Evolutionary conservation across 768 basidiomycete species (phyloP), one percentile per base, ranked within the genome.

Genomic region (Xerocomellus chrysenteron): DNA sequence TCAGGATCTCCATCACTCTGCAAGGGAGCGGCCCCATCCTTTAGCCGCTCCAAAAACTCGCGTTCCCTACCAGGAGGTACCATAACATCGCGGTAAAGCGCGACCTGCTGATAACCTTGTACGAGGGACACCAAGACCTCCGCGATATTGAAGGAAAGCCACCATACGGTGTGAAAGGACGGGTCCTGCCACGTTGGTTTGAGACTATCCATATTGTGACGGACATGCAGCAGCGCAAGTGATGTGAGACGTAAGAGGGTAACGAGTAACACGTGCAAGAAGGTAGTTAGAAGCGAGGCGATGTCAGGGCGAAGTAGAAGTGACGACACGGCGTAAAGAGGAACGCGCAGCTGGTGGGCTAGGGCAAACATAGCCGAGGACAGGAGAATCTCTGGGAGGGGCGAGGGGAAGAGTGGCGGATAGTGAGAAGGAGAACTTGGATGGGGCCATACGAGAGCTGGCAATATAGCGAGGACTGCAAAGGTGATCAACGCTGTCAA

Each of bases 131-230:
- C 82, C 21, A 80, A 59, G 5, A 85, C 85, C 60, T 90, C 91
- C 5, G 84, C 86, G 8, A 80, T 71, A 13, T 88, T 86, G 2
- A 92, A 75, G 2, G 87, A 86, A 37, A 90, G 73, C 85, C 86
- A 90, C 89, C 90, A 92, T 4, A 88, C 82, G 32, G 82, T 78
- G 21, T 72, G 68, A 74, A 93, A 93, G 4, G 82, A 80, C 2
- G 74, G 65, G 58, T 85, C 77, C 53, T 70, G 74, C 76, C 82
- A 86, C 9, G 81, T 83, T 41, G 85, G 79, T 33, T 69, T 73
- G 47, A 76, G 67, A 56, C 66, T 65, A 30, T 65, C 63, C 63
- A 76, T 73, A 57, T 77, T 72, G 48, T 77, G 76, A 35, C 79
- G 78, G 47, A 85, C 75, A 37, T 78, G 75, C 16, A 86, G 77